Base-by-base conservation (phyloP, 2,329 filamentous ascomycete species). In the Pseudohalonectria lignicola region DNA sequence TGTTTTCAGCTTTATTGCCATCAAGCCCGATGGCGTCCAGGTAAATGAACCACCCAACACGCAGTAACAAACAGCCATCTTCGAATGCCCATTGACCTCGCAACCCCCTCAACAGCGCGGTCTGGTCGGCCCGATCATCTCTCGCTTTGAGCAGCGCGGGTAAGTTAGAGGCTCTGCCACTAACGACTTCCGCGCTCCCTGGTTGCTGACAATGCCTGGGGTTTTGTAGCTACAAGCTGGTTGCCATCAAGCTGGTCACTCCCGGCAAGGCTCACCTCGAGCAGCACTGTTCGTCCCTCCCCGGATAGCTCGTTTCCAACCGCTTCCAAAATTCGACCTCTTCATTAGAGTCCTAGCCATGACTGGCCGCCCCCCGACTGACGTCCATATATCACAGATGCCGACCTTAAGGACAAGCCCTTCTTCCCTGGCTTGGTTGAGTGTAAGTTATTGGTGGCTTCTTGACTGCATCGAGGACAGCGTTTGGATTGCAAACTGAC, bases 11-110 rank as follows among this genome's bases (percentile, higher is more conserved):
- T 96, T 96, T 85, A 96, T 96, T 78, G 92, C 92, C 64, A 86
- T 98, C 79, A 98, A 98, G 87, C 92, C 90, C 56, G 92, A 96
- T 72, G 92, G 92, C 67, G 92, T 96, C 71, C 92, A 95, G 82
- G 87, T 94, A 81, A 53, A 69, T 43, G n/a, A 30, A 5, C 15
- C 8, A n/a, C 16, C 20, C 19, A 25, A 31, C 15, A 12, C 30
- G 19, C 43, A 33, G 34, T 37, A 18, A 9, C 12, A n/a, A 17
- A 5, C 9, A 12, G 5, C 20, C 6, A 11, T 20, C 8, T 15
- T 34, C 9, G 21, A 6, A 11, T 31, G 16, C 10, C 21, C 25
- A 32, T 11, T 18, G 31, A 18, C 10, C 8, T 7, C 35, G 31
- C 51, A 55, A 41, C 55, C 49, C 45, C 10, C 40, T 31, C 28